A percentile compares a stretch with the other conserved stretches of the same genome.
These are phyloP conservation scores for Colletotrichum graminicola DNA, from an alignment of 2,329 filamentous ascomycete species.

Conservation along the genomic window DNA sequence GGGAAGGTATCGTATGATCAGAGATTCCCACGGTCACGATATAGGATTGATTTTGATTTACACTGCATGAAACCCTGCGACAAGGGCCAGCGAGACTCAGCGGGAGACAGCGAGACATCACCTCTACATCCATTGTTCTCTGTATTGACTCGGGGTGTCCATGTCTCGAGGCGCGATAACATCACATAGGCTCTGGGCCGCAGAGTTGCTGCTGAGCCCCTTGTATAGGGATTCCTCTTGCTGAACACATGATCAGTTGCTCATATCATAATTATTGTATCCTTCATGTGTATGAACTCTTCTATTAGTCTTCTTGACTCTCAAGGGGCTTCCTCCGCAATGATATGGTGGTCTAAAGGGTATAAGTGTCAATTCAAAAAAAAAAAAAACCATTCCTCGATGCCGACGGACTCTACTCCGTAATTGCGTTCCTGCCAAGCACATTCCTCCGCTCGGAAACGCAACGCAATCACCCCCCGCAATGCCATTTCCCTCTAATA, in stretches of 20 bases:
- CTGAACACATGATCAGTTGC: background rate
- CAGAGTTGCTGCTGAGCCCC: background rate
- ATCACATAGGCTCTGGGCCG: slow-evolving; percentile 4
- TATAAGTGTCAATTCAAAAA: slow-evolving; percentile 23
- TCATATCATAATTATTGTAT: background rate
- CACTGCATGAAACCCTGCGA: background rate
- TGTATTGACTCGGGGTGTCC: slow-evolving; percentile 3
- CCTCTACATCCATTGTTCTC: too few relatives aligned
- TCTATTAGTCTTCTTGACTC: background rate
- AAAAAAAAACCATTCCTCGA: too few relatives aligned
- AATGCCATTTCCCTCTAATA: background rate
- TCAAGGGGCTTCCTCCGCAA: background rate
- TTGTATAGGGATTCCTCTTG: slow-evolving; percentile 9
- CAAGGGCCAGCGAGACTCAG: background rate
- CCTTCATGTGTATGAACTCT: background rate
- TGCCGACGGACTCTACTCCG: background rate
- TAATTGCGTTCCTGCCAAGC: too few relatives aligned
- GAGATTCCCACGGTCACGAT: slow-evolving; percentile 32
- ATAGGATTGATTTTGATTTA: slow-evolving; percentile 36
- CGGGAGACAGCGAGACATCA: background rate
- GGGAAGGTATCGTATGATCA: slow-evolving; percentile 18
- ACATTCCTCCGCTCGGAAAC: background rate
- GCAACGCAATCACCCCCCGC: background rate
- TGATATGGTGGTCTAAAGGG: slow-evolving; percentile 10
- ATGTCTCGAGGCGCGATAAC: slow-evolving; percentile 9